Conservation (phyloP, 1,284 basidiomycete species). For the Leccinum fallax region DNA sequence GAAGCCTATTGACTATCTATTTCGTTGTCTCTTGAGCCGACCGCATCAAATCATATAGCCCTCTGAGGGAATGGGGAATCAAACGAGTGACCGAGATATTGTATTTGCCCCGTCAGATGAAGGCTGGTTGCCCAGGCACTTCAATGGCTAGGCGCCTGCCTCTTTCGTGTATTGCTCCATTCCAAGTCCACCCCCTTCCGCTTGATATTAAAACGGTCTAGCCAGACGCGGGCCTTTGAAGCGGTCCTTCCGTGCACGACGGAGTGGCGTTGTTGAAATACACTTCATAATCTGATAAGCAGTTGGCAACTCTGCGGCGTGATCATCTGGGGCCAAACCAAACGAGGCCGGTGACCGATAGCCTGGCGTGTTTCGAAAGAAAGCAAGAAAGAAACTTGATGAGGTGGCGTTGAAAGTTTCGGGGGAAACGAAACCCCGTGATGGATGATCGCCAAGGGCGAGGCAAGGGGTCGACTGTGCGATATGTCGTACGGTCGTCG, state of each 20-base stretch:
- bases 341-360: constrained; percentile 1
- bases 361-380: constrained; percentile 18
- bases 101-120: constrained; percentile 14
- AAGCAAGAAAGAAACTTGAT: constrained; percentile 16
- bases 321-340: constrained; percentile 15
- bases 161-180: constrained; percentile 9
- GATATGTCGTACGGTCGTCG: constrained; percentile 5
- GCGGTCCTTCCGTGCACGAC: constrained; percentile 25
- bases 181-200: constrained; percentile 1
- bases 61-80: constrained; percentile 31
- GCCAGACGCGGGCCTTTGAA: not conserved
- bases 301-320: constrained; percentile 28
- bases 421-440: constrained; percentile 2
- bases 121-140: constrained; percentile 8
- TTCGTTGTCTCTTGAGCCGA: constrained; percentile 20
- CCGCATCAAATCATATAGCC: constrained; percentile 29
- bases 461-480: not conserved
- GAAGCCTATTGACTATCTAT: constrained; percentile 25
- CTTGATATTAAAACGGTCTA: constrained; percentile 8
- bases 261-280: constrained; percentile 22
- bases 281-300: constrained; percentile 10
- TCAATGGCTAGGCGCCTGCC: constrained; percentile 10
- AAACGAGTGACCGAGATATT: constrained; percentile 9
- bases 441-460: not conserved
- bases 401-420: constrained; percentile 26